These are phyloP conservation scores for Trichophyton rubrum DNA, from an alignment of 2,329 filamentous ascomycete genomes.

Conservation along the genomic window DNA sequence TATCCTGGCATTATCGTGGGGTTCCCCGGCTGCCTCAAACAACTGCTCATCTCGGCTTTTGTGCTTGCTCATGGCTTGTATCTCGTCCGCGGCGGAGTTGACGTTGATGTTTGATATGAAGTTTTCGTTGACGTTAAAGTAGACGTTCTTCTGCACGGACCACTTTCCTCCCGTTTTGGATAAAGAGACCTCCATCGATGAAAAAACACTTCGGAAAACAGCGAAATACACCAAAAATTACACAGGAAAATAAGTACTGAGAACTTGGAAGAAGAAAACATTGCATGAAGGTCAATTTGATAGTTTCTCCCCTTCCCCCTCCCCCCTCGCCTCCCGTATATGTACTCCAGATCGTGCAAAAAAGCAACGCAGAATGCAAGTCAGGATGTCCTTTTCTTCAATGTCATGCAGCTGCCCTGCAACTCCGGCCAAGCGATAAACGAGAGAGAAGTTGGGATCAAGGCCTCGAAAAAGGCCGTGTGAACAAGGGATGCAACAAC, in stretches of 20 bases:
- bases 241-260: background rate
- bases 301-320: background rate
- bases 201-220: background rate
- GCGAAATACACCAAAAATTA: background rate
- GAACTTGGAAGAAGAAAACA: background rate
- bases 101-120: background rate
- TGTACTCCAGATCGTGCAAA: conserved; percentile 3
- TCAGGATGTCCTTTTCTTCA: background rate
- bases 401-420: conserved; percentile 1
- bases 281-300: background rate
- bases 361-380: background rate
- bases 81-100: background rate
- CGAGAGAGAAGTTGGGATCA: background rate
- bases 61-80: background rate
- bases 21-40: background rate
- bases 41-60: background rate
- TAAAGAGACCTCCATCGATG: too few species aligned
- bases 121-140: background rate
- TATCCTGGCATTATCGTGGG: background rate
- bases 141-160: background rate
- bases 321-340: background rate
- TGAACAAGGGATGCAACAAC: background rate
- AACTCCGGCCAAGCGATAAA: background rate
- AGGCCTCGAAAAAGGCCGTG: background rate
- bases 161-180: background rate